These are phyloP conservation scores for Patellifolia procumbens DNA, from an alignment of 179 eudicot species.

Conservation along the genomic window DNA sequence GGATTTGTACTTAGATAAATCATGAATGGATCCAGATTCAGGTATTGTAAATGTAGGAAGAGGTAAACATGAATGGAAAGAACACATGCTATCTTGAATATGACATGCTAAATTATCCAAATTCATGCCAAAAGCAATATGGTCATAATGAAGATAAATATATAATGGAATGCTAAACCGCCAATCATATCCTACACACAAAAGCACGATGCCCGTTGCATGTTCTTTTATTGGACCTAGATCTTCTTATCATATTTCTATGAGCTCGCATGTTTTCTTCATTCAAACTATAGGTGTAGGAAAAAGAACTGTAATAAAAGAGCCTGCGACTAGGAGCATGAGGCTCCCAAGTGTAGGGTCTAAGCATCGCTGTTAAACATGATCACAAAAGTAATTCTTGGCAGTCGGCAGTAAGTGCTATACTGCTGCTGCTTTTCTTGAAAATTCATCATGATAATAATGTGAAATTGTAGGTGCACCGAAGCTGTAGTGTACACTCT, in stretches of 20 bases:
- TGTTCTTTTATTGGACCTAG: too few relatives aligned
- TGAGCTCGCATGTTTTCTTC: too few relatives aligned
- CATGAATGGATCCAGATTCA: slow-evolving; percentile 6
- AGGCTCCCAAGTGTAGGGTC: too few relatives aligned
- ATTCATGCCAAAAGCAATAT: neutral
- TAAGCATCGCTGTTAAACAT: too few relatives aligned
- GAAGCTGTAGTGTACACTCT: neutral
- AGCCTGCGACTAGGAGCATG: too few relatives aligned
- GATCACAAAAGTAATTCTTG: too few relatives aligned
- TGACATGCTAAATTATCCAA: neutral
- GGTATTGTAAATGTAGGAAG: neutral
- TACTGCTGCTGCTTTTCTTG: too few relatives aligned
- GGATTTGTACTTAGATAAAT: slow-evolving; percentile 1
- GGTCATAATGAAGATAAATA: neutral
- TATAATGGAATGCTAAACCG: neutral
- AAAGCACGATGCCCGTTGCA: too few relatives aligned
- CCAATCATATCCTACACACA: neutral
- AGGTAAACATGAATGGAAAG: neutral
- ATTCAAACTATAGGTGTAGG: too few relatives aligned
- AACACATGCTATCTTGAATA: neutral
- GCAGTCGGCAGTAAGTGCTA: too few relatives aligned
- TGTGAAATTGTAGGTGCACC: neutral
- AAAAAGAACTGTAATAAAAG: too few relatives aligned
- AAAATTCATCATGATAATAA: neutral
- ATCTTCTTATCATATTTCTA: too few relatives aligned